Evolutionary conservation across 2,329 filamentous ascomycete species (phyloP).

Genomic region (Clarireedia homoeocarpa): DNA sequence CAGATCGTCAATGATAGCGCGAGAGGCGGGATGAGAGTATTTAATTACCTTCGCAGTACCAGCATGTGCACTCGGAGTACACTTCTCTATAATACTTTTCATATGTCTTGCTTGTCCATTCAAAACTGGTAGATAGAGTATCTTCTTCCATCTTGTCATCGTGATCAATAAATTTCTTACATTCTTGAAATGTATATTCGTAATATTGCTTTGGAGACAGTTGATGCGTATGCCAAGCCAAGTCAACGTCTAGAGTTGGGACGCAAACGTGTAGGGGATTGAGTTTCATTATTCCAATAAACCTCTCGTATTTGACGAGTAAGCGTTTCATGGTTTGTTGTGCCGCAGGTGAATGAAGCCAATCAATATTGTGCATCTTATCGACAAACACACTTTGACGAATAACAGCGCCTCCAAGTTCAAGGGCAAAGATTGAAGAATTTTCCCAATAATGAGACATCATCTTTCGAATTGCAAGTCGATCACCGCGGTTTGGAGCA

Average conservation of each 20-base stretch:
- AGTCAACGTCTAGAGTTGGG: slow-evolving; percentile 66
- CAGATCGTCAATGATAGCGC: neutral
- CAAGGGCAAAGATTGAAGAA: slow-evolving; percentile 53
- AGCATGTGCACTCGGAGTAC: slow-evolving; percentile 73
- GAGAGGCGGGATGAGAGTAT: neutral
- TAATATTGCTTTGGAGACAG: slow-evolving; percentile 58
- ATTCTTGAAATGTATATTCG: slow-evolving; percentile 40
- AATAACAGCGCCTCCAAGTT: slow-evolving; percentile 57
- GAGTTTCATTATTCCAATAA: slow-evolving; percentile 49
- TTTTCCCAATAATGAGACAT: slow-evolving; percentile 67
- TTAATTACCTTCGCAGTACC: slow-evolving; percentile 64
- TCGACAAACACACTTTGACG: slow-evolving; percentile 59
- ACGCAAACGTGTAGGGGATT: slow-evolving; percentile 45
- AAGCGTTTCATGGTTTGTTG: slow-evolving; percentile 56
- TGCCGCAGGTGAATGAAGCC: slow-evolving; percentile 65
- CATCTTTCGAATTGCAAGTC: slow-evolving; percentile 52
- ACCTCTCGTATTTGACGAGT: slow-evolving; percentile 56
- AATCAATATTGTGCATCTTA: slow-evolving; percentile 72
- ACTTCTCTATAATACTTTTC: slow-evolving; percentile 55
- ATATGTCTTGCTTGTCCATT: slow-evolving; percentile 65
- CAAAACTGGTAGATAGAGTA: slow-evolving; percentile 56
- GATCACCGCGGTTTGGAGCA: slow-evolving; percentile 21
- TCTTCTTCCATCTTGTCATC: slow-evolving; percentile 75
- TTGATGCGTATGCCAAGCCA: slow-evolving; percentile 75
- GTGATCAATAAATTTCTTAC: slow-evolving; percentile 62